These are phyloP conservation scores for Calophaca sinica DNA, from an alignment of 306 rosid genomes.

Conservation along the genomic window DNA sequence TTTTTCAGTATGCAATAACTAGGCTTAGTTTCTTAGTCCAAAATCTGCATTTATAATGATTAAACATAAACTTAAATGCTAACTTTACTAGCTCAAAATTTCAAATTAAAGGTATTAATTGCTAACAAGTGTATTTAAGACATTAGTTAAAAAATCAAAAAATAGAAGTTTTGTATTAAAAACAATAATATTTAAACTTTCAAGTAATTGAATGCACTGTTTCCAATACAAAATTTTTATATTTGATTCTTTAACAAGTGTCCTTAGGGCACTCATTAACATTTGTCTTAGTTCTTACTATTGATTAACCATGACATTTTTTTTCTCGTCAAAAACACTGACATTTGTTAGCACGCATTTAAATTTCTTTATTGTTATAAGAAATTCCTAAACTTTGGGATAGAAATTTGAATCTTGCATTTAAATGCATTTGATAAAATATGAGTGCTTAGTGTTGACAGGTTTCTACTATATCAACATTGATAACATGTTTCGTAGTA, in stretches of 20 bases:
- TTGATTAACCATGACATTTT: too few relatives aligned
- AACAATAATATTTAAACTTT: too few relatives aligned
- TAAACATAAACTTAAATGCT: constrained; percentile 20
- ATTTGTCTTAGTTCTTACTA: too few relatives aligned
- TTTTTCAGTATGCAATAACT: background rate
- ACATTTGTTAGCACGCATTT: background rate
- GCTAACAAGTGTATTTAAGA: too few relatives aligned
- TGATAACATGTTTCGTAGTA: background rate
- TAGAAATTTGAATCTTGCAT: background rate
- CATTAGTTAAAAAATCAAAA: too few relatives aligned
- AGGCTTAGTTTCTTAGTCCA: constrained; percentile 30
- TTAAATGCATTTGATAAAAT: constrained; percentile 7
- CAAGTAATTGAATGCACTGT: too few relatives aligned
- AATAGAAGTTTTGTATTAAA: too few relatives aligned
- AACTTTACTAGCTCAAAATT: background rate
- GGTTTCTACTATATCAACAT: background rate
- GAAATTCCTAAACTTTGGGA: constrained; percentile 9
- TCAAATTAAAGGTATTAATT: constrained; percentile 17
- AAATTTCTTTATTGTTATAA: constrained; percentile 14
- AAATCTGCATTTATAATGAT: constrained; percentile 9
- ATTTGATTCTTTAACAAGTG: too few relatives aligned
- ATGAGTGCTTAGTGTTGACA: too few relatives aligned
- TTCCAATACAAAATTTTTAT: too few relatives aligned
- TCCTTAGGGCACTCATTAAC: too few relatives aligned
- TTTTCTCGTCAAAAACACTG: too few relatives aligned